phyloP scores from a whole-genome alignment of 2,329 filamentous ascomycete genomes.

The Triangularia verruculosa region DNA sequence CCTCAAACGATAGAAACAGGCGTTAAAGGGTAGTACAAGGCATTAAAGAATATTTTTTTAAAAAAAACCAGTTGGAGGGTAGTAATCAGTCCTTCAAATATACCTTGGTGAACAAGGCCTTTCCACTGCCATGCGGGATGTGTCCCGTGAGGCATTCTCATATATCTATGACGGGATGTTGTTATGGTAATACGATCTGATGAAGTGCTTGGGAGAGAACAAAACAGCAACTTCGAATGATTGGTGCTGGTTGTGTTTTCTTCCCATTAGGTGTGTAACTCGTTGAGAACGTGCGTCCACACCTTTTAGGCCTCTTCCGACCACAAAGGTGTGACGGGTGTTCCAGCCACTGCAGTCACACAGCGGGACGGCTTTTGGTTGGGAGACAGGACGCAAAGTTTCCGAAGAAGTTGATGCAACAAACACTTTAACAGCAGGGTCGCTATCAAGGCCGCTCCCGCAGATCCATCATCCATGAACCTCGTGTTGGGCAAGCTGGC shows the following conservation, averaged over 20 bases:
- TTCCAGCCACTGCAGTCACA: background rate
- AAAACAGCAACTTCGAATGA: background rate
- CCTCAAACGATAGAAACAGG: no score
- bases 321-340: background rate
- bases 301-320: background rate
- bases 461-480: background rate
- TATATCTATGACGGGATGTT: no score
- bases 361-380: background rate
- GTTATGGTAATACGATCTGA: no score
- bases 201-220: no score
- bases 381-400: background rate
- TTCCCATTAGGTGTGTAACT: background rate
- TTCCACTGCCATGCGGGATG: no score
- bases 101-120: no score
- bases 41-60: no score
- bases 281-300: background rate
- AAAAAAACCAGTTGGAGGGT: no score
- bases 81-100: no score
- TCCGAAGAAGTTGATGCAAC: background rate
- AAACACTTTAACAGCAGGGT: background rate
- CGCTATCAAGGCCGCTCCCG: background rate
- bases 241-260: background rate
- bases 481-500: background rate
- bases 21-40: no score
- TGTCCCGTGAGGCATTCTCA: no score